phyloP scores from a whole-genome alignment of 768 basidiomycete genomes.

The Amylocystis lapponica region DNA sequence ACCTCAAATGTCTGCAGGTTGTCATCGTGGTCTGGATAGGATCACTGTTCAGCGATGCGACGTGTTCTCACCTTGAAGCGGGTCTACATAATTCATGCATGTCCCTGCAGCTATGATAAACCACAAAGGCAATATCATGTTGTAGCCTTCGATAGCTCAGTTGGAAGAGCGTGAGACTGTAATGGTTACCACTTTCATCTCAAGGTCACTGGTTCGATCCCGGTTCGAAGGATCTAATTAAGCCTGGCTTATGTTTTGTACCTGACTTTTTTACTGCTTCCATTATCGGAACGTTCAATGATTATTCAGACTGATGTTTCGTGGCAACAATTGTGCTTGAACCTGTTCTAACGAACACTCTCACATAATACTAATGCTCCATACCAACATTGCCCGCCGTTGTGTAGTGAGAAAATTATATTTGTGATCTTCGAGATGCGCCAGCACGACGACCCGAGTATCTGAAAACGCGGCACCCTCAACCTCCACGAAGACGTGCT shows the following conservation, averaged over 20 bases:
- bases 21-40: no score
- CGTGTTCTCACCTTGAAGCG: no score
- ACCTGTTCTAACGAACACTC: neutral
- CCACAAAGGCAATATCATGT: neutral
- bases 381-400: neutral
- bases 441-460: slow-evolving; percentile 13
- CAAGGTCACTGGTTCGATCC: slow-evolving; percentile 19
- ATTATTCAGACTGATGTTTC: neutral
- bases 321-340: neutral
- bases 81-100: no score
- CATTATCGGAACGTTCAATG: neutral
- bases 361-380: neutral
- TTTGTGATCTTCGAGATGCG: slow-evolving; percentile 15
- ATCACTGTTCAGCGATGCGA: no score
- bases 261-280: no score
- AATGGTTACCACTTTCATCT: slow-evolving; percentile 7
- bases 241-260: no score
- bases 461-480: slow-evolving; percentile 19
- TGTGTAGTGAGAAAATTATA: neutral
- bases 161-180: slow-evolving; percentile 19
- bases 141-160: slow-evolving; percentile 19
- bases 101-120: no score
- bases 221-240: slow-evolving; percentile 9
- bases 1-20: no score
- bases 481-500: slow-evolving; percentile 18